phyloP scores from a whole-genome alignment of 139 green algal genomes.

The Helicosporidium sp. region DNA sequence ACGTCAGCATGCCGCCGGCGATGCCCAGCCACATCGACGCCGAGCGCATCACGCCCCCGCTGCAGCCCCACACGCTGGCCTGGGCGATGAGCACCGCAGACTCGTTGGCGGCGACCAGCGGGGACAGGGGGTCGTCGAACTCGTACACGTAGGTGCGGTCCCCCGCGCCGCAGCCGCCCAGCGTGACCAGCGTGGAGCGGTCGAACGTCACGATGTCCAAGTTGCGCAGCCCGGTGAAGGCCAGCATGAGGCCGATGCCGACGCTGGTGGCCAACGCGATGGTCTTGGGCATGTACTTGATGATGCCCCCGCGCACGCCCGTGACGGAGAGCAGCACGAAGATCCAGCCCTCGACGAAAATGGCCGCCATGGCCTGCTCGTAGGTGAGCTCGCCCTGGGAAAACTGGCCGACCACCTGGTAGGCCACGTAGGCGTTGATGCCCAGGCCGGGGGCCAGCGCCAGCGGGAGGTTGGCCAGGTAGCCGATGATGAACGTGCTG shows the following conservation, averaged over 20 bases:
- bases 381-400: constrained; percentile 23
- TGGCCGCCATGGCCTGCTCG: constrained; percentile 26
- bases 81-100: neutral
- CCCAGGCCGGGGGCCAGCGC: constrained; percentile 49
- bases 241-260: constrained; percentile 61
- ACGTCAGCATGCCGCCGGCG: constrained; percentile 39
- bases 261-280: constrained; percentile 33
- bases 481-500: constrained; percentile 48
- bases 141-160: constrained; percentile 10
- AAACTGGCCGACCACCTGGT: constrained; percentile 15
- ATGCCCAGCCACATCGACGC: constrained; percentile 54
- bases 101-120: neutral
- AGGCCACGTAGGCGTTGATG: constrained; percentile 20
- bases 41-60: constrained; percentile 22
- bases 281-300: constrained; percentile 40
- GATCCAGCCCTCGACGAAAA: constrained; percentile 58
- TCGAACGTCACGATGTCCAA: constrained; percentile 47
- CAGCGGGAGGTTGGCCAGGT: constrained; percentile 49
- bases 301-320: constrained; percentile 34
- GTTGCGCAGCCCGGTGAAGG: constrained; percentile 43
- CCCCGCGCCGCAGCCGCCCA: constrained; percentile 10
- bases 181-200: constrained; percentile 33
- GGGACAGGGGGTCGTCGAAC: neutral
- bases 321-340: constrained; percentile 49
- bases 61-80: constrained; percentile 12